These are phyloP conservation scores for Hyphodiscus hymeniophilus DNA, from an alignment of 495 filamentous ascomycete genomes.

Conservation along the genomic window DNA sequence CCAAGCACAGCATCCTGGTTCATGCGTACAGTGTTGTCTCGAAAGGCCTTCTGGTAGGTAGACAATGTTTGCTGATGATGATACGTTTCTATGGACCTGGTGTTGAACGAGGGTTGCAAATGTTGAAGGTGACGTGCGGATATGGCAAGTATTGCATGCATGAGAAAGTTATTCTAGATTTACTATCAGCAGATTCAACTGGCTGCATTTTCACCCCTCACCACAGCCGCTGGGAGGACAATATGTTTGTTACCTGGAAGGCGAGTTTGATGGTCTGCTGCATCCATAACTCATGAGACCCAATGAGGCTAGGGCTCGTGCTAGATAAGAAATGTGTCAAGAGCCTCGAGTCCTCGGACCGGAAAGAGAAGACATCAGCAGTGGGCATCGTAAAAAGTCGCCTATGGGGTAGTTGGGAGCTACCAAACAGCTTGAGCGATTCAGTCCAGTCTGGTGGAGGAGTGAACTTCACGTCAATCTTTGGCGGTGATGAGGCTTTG, in stretches of 20 bases:
- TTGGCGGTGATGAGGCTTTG: neutral
- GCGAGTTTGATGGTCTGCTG: conserved; percentile 4
- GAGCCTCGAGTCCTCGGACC: neutral
- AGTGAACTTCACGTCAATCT: neutral
- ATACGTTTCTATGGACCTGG: neutral
- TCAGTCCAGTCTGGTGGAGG: too few species aligned
- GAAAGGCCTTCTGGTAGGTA: neutral
- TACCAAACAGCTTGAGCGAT: neutral
- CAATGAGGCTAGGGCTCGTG: neutral
- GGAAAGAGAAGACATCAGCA: neutral
- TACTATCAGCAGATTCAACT: neutral
- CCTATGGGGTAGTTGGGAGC: neutral
- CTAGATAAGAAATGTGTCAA: neutral
- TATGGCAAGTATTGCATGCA: conserved; percentile 8
- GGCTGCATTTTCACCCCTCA: neutral
- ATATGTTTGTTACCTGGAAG: conserved; percentile 11
- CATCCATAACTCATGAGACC: conserved; percentile 1
- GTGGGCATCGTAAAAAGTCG: neutral
- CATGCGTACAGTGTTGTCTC: neutral
- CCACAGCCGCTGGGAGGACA: too few species aligned
- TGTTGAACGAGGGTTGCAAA: neutral
- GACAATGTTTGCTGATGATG: conserved; percentile 10
- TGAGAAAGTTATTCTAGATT: conserved; percentile 8
- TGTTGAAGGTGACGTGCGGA: conserved; percentile 7
- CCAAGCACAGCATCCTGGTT: conserved; percentile 7